Evolutionary conservation across 192 early-diverging fungal species (phyloP), one percentile per base, ranked within the genome.

Genomic region (Diversispora epigaea): DNA sequence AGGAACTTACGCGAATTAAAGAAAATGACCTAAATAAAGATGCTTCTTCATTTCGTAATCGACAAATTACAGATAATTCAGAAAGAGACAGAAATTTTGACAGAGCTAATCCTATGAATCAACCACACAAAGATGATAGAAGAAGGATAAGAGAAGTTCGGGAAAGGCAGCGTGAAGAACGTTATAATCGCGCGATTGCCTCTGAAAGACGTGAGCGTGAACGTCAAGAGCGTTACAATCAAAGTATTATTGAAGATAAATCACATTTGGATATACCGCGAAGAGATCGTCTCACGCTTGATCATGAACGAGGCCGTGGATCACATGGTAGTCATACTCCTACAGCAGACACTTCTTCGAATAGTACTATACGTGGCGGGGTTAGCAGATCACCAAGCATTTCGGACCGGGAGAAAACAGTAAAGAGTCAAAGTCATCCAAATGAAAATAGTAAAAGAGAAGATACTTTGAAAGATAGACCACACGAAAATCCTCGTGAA

Each of bases 171-270:
- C 45, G 68, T 3, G 68, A 71, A n/a, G 68, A 71, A 52, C 54
- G 68, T 41, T 71, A 71, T 19, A 71, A 71, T 71, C 47, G 68
- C 10, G 52, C 68, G 32, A 52, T 56, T 25, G 52, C 52, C 15
- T 15, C 68, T 19, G 68, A 71, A 40, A 71, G 68, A 41, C 68
- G 68, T 43, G 68, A 71, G 41, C 19, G 68, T 7, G 68, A 56
- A n/a, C 68, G 68, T 21, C 68, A 52, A 71, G 52, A 52, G 17
- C 19, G 68, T 2, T 71, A 71, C 41, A 68, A 68, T 50, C 45
- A 71, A 71, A 71, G 40, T 56, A 3, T 71, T 19, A 41, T 71
- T 14, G 68, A 71, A 40, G 49, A 56, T 43, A 71, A 71, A 71
- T 22, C 6, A 0, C 52, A 55, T 71, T 57, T 71, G 6, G 68